Conservation (phyloP, 495 filamentous ascomycete species). For the Gamarada debralockiae region DNA sequence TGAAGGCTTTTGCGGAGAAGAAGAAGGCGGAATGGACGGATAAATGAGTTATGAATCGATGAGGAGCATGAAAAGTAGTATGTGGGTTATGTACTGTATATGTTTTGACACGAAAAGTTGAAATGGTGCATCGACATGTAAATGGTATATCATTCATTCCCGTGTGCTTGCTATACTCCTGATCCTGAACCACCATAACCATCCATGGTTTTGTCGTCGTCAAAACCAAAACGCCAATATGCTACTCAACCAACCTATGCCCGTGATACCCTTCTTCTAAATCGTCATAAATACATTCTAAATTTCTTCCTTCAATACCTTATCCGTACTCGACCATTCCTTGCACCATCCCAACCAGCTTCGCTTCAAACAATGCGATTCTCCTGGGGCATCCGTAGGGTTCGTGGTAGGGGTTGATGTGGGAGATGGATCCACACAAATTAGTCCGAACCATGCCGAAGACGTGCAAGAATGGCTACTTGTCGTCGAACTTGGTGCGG, state of each 20-base stretch:
- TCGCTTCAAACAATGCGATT: slow-evolving; percentile 18
- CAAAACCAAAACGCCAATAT: slow-evolving; percentile 11
- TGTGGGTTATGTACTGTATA: too few relatives aligned
- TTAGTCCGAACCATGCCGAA: slow-evolving; percentile 23
- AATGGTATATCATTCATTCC: not conserved
- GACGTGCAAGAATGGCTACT: slow-evolving; percentile 14
- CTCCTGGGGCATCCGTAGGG: slow-evolving; percentile 6
- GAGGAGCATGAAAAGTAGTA: not conserved
- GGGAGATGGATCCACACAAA: slow-evolving; percentile 23
- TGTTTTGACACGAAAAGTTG: too few relatives aligned
- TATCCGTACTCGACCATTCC: slow-evolving; percentile 14
- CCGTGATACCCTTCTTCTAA: slow-evolving; percentile 6
- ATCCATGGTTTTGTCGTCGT: not conserved
- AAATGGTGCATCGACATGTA: too few relatives aligned
- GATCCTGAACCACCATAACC: not conserved
- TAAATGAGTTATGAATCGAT: slow-evolving; percentile 32
- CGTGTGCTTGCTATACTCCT: not conserved
- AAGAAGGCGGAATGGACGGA: slow-evolving; percentile 88
- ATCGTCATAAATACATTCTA: slow-evolving; percentile 22
- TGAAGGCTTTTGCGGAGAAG: slow-evolving; percentile 94
- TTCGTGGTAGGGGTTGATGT: slow-evolving; percentile 1
- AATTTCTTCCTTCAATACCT: slow-evolving; percentile 20
- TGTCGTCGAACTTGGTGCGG: not conserved
- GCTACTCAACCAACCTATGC: not conserved
- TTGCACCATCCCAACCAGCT: slow-evolving; percentile 25